Base-by-base conservation (phyloP, 2,329 filamentous ascomycete species). In the Trichoderma cornu-damae region DNA sequence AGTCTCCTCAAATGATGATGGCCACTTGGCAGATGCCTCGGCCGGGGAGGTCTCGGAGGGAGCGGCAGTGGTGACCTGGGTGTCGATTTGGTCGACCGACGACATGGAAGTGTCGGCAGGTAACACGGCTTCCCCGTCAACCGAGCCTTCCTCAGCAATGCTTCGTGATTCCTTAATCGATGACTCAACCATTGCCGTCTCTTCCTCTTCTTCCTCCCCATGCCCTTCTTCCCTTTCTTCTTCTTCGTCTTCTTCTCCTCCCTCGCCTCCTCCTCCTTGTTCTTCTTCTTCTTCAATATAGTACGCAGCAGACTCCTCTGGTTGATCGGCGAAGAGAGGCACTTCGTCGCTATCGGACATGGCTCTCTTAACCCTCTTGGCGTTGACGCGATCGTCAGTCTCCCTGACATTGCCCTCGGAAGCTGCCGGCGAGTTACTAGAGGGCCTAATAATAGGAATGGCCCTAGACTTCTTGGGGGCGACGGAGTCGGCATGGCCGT, bases 381-480 rank as follows among this genome's bases (percentile, higher is more conserved):
- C 77, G 8, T 77, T 78, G 18, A 81, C 71, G 24, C 84, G 82
- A 14, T 85, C 85, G 60, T 86, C 79, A 3, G 80, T 57, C n/a
- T 61, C 65, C 26, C 69, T 68, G 8, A 69, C 62, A 30, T 64
- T 61, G 16, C 64, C 59, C n/a, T 60, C 59, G 16, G 64, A 59
- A 3, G 51, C 54, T 3, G 22, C 54, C 11, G 62, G 57, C 1
- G 70, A 67, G 14, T 71, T 68, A 2, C 77, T 84, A 58, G 84
- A 78, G 1, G 89, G 88, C 37, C 79, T 79, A 8, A 93, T 73
- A 61, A 96, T 95, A 0, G 91, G 88, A 55, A 96, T 82, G 8
- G 90, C 90, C 73, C 94, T 96, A 4, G 86, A 89, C 64, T 84
- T 85, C 72, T 88, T 90, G 14, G 49, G 16, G 30, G 42, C 18